Evolutionary conservation across 2,329 filamentous ascomycete genomes (phyloP), one percentile per base, ranked within the genome.

Genomic region (Colletotrichum tofieldiae): DNA sequence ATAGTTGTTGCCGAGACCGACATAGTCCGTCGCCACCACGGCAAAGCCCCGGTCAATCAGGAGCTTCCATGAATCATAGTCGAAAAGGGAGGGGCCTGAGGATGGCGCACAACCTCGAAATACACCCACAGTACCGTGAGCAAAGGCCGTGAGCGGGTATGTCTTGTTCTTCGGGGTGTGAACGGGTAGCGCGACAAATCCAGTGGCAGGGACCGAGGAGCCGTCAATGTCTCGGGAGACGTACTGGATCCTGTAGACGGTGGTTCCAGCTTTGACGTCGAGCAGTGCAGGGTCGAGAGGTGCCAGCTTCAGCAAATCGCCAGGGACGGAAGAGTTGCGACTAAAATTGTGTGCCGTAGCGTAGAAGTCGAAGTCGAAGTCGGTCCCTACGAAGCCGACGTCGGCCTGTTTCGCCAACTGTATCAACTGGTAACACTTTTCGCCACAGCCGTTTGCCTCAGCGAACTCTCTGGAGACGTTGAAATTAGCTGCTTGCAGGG

Each of bases 11-110:
- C 61, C 61, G 16, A 64, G 61, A 2, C 61, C 61, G 3, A 29
- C 61, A 35, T 64, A 64, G 26, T 39, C 61, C n/a, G 61, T 64
- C 7, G 61, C 61, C 4, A 64, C 45, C 12, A 64, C 61, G 16
- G 61, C 61, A 39, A 23, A 64, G 14, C 61, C 61, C 1, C 14
- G 29, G 11, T 37, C 14, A 3, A 54, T 18, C 20, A 64, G 61
- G 2, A 23, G n/a, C 7, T 5, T 61, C 58, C 58, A 61, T 39
- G 39, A 29, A 6, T 43, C 11, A n/a, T 61, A 61, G 41, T 61
- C 58, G 39, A 43, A 61, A 11, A 61, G 58, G 20, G 12, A 26
- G 9, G 58, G 58, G 16, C 39, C 45, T 8, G 58, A 32, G 2
- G 58, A 61, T 9, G 58, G 39, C 1, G 58, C 58, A 47, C 58